Evolutionary conservation across 805 yeast genomes (phyloP), one percentile per base, ranked within the genome.

Genomic region (Isabelozyma pseudorhagii): DNA sequence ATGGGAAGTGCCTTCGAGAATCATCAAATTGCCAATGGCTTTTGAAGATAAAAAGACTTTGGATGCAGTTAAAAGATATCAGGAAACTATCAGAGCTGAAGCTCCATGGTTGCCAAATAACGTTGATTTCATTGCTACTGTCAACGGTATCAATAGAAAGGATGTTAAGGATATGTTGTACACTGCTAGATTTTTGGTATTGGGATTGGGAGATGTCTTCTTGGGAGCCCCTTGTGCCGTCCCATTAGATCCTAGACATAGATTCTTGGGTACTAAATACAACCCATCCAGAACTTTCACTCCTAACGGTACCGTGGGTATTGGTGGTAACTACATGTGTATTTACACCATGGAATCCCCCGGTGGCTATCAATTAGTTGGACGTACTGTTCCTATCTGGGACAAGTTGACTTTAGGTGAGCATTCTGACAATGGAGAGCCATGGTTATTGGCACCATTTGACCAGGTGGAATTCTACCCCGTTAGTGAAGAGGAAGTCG

Each of bases 61-160:
- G 60, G 93, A 83, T 52, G 96, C 97, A 38, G 98, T 92, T 38
- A 80, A 82, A 54, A 82, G 99, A 69, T 93, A 93, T 68, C 83
- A 84, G 66, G 98, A 93, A 72, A 94, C 99, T 8, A 92, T 94
- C 60, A 81, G 98, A 60, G 78, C 93, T 17, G 82, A 82, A 46
- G 99, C 98, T 7, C 98, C 98, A 40, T 93, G 98, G 98, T 78
- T 93, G 61, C 99, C 99, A 55, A 93, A 91, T 75, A 93, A 93
- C 62, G 97, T 94, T 54, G 99, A 93, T 67, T 93, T 94, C 72
- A 82, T 93, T 68, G 96, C 96, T 34, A 82, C 83, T 57, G 91
- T 92, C 53, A 93, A 94, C 67, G 94, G 86, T 18, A 78, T 94
- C 41, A 80, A 79, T 50, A 83, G 97, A 58, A 74, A 81, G 9